phyloP scores from a whole-genome alignment of 2,329 filamentous ascomycete genomes.

The Paracoccidioides brasiliensis region DNA sequence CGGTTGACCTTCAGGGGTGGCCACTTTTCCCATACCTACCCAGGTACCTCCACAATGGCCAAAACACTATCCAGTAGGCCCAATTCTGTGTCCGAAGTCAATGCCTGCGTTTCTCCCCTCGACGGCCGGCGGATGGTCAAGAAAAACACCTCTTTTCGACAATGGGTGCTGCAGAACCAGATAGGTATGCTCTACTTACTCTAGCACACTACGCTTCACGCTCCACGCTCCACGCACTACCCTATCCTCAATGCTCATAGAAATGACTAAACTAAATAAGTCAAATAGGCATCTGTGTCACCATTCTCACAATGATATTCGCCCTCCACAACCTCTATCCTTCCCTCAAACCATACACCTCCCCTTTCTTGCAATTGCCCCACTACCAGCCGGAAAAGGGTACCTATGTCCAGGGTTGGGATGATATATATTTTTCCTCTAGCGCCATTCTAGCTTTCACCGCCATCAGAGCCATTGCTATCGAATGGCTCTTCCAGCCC shows the following conservation, averaged over 20 bases:
- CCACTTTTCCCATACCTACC: background rate
- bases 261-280: background rate
- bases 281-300: conserved; percentile 63
- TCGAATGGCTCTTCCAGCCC: conserved; percentile 79
- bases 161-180: conserved; percentile 66
- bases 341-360: conserved; percentile 62
- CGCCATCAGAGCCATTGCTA: conserved; percentile 65
- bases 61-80: conserved; percentile 19
- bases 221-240: background rate
- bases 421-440: conserved; percentile 65
- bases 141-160: conserved; percentile 28
- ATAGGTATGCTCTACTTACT: conserved; percentile 44
- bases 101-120: conserved; percentile 28
- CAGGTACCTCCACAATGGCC: conserved; percentile 19
- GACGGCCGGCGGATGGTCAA: conserved; percentile 20
- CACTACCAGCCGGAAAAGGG: conserved; percentile 61
- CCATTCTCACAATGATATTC: conserved; percentile 69
- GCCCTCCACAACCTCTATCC: conserved; percentile 75
- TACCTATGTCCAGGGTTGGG: conserved; percentile 61
- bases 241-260: background rate
- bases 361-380: conserved; percentile 76
- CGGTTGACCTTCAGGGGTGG: conserved; percentile 2
- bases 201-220: too few relatives aligned
- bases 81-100: conserved; percentile 25
- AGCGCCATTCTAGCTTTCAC: conserved; percentile 78